Percentiles rank a stretch among this genome's conserved stretches.
These are phyloP conservation scores for Panellus pusillus DNA, from an alignment of 768 basidiomycete species.

Conservation along the genomic window DNA sequence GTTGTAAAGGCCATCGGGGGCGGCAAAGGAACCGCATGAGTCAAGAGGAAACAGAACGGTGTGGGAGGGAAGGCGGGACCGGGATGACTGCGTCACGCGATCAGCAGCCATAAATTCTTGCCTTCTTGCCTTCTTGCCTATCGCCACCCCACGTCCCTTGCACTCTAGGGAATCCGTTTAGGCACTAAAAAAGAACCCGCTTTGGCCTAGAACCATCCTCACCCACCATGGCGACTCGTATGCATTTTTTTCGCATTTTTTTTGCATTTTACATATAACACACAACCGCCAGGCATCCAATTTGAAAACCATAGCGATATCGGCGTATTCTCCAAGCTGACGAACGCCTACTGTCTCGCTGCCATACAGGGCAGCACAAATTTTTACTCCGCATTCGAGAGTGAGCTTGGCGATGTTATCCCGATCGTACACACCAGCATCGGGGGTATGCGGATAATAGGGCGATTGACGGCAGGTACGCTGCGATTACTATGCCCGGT, in stretches of 20 bases:
- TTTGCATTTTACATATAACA: neutral
- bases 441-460: conserved; percentile 91
- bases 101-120: neutral
- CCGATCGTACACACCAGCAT: conserved; percentile 97
- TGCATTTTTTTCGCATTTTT: conserved; percentile 28
- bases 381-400: conserved; percentile 97
- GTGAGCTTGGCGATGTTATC: conserved; percentile 88
- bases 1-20: neutral
- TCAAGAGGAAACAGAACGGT: too few species aligned
- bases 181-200: neutral
- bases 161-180: conserved; percentile 3
- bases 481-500: neutral
- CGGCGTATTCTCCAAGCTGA: conserved; percentile 96
- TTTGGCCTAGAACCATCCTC: neutral
- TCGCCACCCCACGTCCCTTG: neutral
- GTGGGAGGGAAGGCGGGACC: too few species aligned
- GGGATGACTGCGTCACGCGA: neutral
- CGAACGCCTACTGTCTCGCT: conserved; percentile 95
- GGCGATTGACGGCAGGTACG: conserved; percentile 87
- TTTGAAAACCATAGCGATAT: conserved; percentile 95
- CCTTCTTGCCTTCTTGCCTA: neutral
- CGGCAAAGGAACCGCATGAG: neutral
- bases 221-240: conserved; percentile 64
- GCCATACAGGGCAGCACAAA: conserved; percentile 95
- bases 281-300: conserved; percentile 64